Base-by-base conservation (phyloP, 2,329 filamentous ascomycete species). In the Hymenoscyphus infarciens region DNA sequence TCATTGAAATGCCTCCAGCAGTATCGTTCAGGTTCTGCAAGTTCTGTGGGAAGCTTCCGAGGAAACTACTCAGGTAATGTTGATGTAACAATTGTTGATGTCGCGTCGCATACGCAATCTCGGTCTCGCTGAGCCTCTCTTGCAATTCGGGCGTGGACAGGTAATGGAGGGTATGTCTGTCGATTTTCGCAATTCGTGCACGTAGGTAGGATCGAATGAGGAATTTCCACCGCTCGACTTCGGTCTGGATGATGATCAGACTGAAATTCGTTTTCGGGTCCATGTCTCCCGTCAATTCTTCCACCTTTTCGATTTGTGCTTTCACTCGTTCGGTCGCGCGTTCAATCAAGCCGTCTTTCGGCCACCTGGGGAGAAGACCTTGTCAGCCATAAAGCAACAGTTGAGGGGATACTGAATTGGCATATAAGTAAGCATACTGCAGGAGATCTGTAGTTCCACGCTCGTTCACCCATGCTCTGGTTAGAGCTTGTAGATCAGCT, bases 161-260 rank as follows among this genome's bases (percentile, higher is more conserved):
- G 74, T 92, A 90, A 76, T 94, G 85, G 27, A 92, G 82, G 2
- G 90, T 85, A 73, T 92, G 85, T 69, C 84, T 84, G 77, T 95
- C 90, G 69, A 96, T 90, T 83, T 99, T 98, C 60, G 90, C 86
- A 62, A 98, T 87, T n/a, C 95, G 83, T 10, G 90, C 87, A 60
- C 96, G 84, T 61, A 99, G 77, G 68, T 59, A 94, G 89, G 67
- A 90, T 89, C 95, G 84, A 19, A 98, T 84, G 25, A 99, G 82
- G 73, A 92, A 99, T 78, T 97, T 97, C 77, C 91, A 96, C 55
- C 95, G 83, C 75, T 97, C 93, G 61, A 99, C 84, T 78, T 99
- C 95, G 6, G 96, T 98, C 80, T 99, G 95, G 61, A 97, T 87
- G 66, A 99, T 89, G 57, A 97, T 97, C 72, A 98, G 87, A 65